Base-by-base conservation (phyloP, 345 rosid genomes). In the Iberis pinnata region DNA sequence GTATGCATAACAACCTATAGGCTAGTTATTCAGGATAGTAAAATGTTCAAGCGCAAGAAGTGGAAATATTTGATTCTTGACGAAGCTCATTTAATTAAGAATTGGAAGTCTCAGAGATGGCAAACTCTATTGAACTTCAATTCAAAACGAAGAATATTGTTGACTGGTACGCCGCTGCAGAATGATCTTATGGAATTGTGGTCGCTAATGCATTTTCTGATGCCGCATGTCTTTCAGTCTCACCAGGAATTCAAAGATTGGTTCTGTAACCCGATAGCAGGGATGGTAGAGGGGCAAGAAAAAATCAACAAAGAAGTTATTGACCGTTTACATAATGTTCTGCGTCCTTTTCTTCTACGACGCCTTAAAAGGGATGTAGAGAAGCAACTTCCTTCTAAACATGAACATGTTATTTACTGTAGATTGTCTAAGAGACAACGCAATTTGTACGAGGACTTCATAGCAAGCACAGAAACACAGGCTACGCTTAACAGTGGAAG, bases 41-140 rank as follows among this genome's bases (percentile, higher is more conserved):
- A 93, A 61, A 82, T 79, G 66, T 93, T 93, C 80, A 93, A 93
- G 81, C 79, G 99, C 72, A 93, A 93, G 85, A 93, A 93, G 75
- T 93, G 99, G 99, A 93, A 93, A 64, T 93, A 93, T 63, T 76
- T 93, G 72, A 93, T 93, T 60, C 77, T 93, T 76, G 99, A 93
- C 72, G 99, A 93, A 80, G 99, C 99, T 61, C 99, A 93, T 83
- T 76, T 93, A 68, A 93, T 93, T 35, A 93, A 93, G 75, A 93
- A 93, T 70, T 93, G 99, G 99, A 88, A 93, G 74, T 93, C 99
- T 46, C 99, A 88, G 69, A 81, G 99, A 75, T 93, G 99, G 99
- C 99, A 93, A 71, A 93, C 99, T 40, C 92, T 93, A 58, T 61
- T 93, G 65, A 93, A 93, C 74, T 93, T 93, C 78, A 89, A 88